phyloP scores from a whole-genome alignment of 2,329 filamentous ascomycete genomes.

The Penicillium sp. region DNA sequence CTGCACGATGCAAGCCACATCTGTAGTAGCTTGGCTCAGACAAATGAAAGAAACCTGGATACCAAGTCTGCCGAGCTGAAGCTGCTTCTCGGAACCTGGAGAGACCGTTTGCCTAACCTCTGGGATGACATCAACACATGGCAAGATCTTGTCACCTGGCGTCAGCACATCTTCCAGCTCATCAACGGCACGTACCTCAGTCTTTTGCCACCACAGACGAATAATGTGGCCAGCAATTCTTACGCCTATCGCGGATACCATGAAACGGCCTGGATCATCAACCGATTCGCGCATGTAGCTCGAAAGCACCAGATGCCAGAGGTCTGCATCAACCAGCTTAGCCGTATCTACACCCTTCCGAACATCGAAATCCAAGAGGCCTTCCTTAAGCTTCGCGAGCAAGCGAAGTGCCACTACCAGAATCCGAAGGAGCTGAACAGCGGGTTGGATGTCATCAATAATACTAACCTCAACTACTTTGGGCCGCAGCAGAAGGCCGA shows the following conservation, averaged over 20 bases:
- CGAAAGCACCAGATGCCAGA: constrained; percentile 95
- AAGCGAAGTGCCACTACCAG: constrained; percentile 98
- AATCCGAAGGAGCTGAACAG: constrained; percentile 88
- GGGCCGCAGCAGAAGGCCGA: constrained; percentile 94
- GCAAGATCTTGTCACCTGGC: constrained; percentile 99
- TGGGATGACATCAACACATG: constrained; percentile 99
- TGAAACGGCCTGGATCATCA: constrained; percentile 99
- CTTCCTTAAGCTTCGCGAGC: constrained; percentile 96
- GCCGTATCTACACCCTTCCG: constrained; percentile 94
- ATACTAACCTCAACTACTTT: constrained; percentile 98
- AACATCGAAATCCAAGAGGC: constrained; percentile 99
- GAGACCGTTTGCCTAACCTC: constrained; percentile 90
- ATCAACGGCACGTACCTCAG: constrained; percentile 93
- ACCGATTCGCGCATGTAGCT: constrained; percentile 95
- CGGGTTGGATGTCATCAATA: constrained; percentile 97
- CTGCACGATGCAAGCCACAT: constrained; percentile 97
- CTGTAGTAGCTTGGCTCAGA: constrained; percentile 82
- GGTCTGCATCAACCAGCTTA: constrained; percentile 94
- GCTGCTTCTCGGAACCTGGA: constrained; percentile 88
- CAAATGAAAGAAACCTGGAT: constrained; percentile 81
- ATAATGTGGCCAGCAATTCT: constrained; percentile 82
- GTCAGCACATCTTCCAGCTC: constrained; percentile 96
- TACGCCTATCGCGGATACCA: constrained; percentile 97
- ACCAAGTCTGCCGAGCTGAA: constrained; percentile 95
- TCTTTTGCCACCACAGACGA: constrained; percentile 74